Evolutionary conservation across 2,329 filamentous ascomycete genomes (phyloP).

Genomic region (Aspergillus texensis): DNA sequence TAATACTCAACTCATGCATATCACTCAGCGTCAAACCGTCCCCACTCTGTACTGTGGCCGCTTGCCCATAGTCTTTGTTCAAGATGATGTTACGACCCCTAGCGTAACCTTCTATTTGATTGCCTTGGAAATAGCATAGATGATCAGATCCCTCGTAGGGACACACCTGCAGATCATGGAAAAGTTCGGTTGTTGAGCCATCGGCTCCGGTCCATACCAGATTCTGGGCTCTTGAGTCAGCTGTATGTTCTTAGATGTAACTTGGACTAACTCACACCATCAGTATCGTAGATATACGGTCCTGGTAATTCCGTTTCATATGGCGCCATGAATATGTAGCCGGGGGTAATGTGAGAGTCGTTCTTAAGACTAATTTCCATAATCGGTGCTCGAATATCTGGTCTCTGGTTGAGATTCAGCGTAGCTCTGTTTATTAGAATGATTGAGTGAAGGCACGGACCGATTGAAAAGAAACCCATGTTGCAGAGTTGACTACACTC

Average conservation of each 20-base stretch:
- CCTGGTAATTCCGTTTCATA: conserved; percentile 53
- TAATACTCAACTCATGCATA: conserved; percentile 56
- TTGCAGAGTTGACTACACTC: not conserved
- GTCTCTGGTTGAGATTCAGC: not conserved
- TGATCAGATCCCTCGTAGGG: conserved; percentile 52
- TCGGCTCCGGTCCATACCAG: conserved; percentile 56
- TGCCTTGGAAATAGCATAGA: conserved; percentile 55
- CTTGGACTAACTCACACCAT: conserved; percentile 39
- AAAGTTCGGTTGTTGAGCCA: conserved; percentile 50
- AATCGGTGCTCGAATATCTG: not conserved
- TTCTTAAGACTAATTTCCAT: not conserved
- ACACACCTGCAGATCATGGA: conserved; percentile 53
- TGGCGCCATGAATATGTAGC: conserved; percentile 55
- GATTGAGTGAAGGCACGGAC: not conserved
- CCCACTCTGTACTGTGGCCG: conserved; percentile 48
- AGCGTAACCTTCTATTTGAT: conserved; percentile 56
- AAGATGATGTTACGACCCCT: conserved; percentile 56
- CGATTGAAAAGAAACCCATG: not conserved
- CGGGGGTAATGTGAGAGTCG: conserved; percentile 37
- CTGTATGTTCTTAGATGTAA: no score
- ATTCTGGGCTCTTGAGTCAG: conserved; percentile 33
- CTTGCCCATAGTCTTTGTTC: conserved; percentile 53
- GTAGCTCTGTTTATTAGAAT: not conserved
- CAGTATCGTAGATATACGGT: conserved; percentile 56
- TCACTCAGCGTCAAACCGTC: conserved; percentile 48